Base-by-base conservation (phyloP, 768 basidiomycete genomes). In the Pholiota microspora region DNA sequence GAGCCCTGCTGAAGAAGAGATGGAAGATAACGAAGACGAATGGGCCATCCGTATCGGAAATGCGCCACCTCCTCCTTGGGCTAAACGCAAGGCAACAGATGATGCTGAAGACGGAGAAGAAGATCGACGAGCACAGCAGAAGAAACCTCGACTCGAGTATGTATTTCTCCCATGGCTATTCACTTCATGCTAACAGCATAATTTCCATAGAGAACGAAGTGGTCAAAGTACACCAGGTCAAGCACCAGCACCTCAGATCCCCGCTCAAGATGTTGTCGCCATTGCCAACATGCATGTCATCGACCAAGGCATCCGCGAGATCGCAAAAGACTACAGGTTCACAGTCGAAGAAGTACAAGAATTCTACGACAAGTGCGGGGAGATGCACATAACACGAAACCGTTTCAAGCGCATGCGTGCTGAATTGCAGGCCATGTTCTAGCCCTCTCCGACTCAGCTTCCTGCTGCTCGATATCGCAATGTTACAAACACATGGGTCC, bases 301-400 rank as follows among this genome's bases (percentile, higher is more conserved):
- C 25, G 87, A 90, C 59, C 81, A 82, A 61, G 77, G 73, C 9
- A 78, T 92, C 34, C 68, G 70, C 27, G 81, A 85, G 27, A 90
- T 92, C 59, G 88, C 89, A 6, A 73, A 68, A 31, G 82, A 88
- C 32, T 87, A 75, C 61, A 76, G 84, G 47, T 92, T 92, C 66
- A 88, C 88, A 0, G 65, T 82, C 0, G 84, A 85, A 58, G 90
- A 92, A 68, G 89, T 92, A 12, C 80, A 86, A 63, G 88, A 86
- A 62, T 89, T 82, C 65, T 90, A 90, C 57, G 85, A 89, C 62
- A 81, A 77, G 57, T 86, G 79, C 54, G 85, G 86, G 12, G 88
- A 90, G 60, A 82, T 89, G 78, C 78, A 75, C 31, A 77, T 78
- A 45, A 90, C 90, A 8, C 77, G 80, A 58, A 67, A 57, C 21